Conservation (phyloP, 352 stramenopile genomes). For the Globisporangium uncinulatum region DNA sequence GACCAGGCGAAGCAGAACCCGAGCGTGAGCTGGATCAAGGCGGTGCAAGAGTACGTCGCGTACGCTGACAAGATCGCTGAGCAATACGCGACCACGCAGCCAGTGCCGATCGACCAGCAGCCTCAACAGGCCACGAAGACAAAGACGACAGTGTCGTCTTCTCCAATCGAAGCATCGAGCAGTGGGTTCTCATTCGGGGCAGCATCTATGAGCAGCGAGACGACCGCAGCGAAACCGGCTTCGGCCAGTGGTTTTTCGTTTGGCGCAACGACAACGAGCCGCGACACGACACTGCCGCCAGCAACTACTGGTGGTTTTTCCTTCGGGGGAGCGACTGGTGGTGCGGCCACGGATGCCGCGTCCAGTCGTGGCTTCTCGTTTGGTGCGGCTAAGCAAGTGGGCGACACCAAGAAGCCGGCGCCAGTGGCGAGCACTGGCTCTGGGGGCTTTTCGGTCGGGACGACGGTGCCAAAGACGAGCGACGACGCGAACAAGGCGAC, state of each 20-base stretch:
- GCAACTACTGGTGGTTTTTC: conserved; percentile 7
- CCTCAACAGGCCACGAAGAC: neutral
- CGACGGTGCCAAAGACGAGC: neutral
- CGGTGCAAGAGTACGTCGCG: conserved; percentile 72
- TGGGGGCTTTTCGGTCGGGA: conserved; percentile 15
- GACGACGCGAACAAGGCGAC: neutral
- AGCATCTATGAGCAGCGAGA: neutral
- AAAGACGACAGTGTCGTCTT: neutral
- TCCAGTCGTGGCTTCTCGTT: conserved; percentile 8
- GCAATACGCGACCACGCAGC: conserved; percentile 61
- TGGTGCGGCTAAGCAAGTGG: neutral
- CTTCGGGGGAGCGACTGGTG: conserved; percentile 6
- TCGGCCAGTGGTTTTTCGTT: conserved; percentile 7
- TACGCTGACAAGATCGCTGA: conserved; percentile 51
- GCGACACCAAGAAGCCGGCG: neutral
- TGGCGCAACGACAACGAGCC: conserved; percentile 2
- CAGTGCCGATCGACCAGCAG: conserved; percentile 33
- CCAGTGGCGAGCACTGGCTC: neutral
- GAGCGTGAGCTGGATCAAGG: conserved; percentile 53
- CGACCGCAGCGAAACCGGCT: neutral
- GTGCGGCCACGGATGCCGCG: no score
- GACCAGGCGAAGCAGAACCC: conserved; percentile 62
- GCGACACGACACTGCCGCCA: neutral
- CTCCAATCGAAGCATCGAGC: neutral
- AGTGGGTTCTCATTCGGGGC: conserved; percentile 10